phyloP scores from a whole-genome alignment of 805 yeast species.

The Saccharomycopsis lassenensis region DNA sequence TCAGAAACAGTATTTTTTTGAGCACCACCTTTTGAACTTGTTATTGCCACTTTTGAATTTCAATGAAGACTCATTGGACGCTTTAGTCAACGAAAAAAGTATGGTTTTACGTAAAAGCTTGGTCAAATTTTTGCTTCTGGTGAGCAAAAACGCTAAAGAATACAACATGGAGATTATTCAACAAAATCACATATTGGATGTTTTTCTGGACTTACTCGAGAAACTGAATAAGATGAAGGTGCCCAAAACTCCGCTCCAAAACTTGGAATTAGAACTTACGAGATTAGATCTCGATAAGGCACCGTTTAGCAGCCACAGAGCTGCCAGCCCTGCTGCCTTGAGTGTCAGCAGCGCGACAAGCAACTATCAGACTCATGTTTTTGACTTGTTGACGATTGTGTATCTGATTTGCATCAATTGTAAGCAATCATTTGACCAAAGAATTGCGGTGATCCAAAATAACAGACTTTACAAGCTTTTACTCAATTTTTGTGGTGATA shows the following conservation, averaged over 20 bases:
- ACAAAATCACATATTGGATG: conserved; percentile 2
- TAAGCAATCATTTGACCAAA: conserved; percentile 13
- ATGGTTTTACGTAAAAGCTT: conserved; percentile 10
- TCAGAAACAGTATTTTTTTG: conserved; percentile 13
- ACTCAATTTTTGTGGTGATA: conserved; percentile 8
- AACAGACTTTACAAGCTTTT: conserved; percentile 5
- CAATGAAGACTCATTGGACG: not conserved
- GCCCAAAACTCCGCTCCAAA: too few relatives aligned
- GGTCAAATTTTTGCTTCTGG: conserved; percentile 13
- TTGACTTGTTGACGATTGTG: conserved; percentile 16
- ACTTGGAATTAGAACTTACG: too few relatives aligned
- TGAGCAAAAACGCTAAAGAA: conserved; percentile 14
- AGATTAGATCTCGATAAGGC: too few relatives aligned
- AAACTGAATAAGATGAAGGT: not conserved
- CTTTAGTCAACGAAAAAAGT: conserved; percentile 1
- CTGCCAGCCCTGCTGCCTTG: too few relatives aligned
- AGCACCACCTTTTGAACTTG: conserved; percentile 6
- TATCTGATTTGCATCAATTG: conserved; percentile 12
- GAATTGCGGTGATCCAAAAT: conserved; percentile 8
- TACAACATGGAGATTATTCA: conserved; percentile 10
- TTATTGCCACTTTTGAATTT: conserved; percentile 9
- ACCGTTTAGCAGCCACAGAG: too few relatives aligned
- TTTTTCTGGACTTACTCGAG: conserved; percentile 1
- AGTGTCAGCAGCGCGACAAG: too few relatives aligned
- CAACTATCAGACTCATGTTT: conserved; percentile 3